phyloP scores from a whole-genome alignment of 2,329 filamentous ascomycete species.

The Bipolaris gigantea region DNA sequence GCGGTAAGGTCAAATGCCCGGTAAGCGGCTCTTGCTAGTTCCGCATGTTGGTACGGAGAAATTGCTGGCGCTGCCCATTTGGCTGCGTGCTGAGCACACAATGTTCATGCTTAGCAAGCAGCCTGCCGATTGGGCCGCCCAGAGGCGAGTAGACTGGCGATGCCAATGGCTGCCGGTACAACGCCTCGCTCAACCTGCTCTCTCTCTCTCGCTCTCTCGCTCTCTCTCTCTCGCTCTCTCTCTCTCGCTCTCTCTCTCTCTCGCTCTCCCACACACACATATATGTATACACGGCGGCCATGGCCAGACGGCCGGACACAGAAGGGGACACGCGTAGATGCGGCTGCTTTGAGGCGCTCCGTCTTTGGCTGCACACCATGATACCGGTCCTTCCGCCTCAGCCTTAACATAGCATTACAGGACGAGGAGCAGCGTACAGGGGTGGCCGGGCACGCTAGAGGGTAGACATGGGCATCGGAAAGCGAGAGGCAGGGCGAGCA shows the following conservation, averaged over 20 bases:
- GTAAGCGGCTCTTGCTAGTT: slow-evolving; percentile 20
- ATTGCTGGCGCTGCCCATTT: slow-evolving; percentile 7
- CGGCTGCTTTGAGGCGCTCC: slow-evolving; percentile 9
- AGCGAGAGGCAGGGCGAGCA: background rate
- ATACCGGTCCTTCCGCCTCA: slow-evolving; percentile 19
- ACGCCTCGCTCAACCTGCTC: too few relatives aligned
- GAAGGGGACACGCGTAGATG: slow-evolving; percentile 9
- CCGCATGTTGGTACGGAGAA: slow-evolving; percentile 3
- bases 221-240: too few relatives aligned
- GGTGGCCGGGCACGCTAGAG: slow-evolving; percentile 15
- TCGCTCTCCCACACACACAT: too few relatives aligned
- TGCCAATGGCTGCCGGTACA: background rate
- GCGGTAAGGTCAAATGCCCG: slow-evolving; percentile 23
- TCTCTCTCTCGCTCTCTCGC: too few relatives aligned
- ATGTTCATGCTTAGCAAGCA: slow-evolving; percentile 12
- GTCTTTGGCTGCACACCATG: background rate
- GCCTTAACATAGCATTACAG: slow-evolving; percentile 21
- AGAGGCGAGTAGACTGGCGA: background rate
- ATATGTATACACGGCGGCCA: too few relatives aligned
- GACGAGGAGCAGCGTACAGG: slow-evolving; percentile 21
- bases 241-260: too few relatives aligned
- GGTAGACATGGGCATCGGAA: background rate
- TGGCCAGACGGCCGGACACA: too few relatives aligned
- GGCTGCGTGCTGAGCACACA: slow-evolving; percentile 9
- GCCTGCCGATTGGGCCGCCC: background rate